Evolutionary conservation across 2,329 filamentous ascomycete species (phyloP), one percentile per base, ranked within the genome.

Genomic region (Fusarium pseudocircinatum): DNA sequence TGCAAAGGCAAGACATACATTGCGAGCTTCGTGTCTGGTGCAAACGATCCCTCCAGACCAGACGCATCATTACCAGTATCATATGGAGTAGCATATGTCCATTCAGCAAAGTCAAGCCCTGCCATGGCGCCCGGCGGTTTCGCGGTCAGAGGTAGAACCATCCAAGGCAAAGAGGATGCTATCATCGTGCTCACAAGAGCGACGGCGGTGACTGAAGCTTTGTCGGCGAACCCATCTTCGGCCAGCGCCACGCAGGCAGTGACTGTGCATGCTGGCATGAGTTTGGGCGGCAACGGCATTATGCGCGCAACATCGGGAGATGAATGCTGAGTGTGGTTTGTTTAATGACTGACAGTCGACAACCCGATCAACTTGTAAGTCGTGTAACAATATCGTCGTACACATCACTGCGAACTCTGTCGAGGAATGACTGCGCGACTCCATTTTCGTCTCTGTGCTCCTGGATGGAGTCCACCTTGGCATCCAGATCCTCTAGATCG

Each of bases 361-460:
- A 44, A 24, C 4, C 20, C 5, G 18, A 16, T 69, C 56, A 68
- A 6, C 64, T 60, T 5, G 66, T 68, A 7, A 68, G 64, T 4
- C 66, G 66, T 1, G 64, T 39, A 10, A 68, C 49, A 2, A 68
- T 68, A 30, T 68, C 66, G 2, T 69, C 66, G 20, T 68, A 68
- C 30, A 68, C 64, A 44, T 63, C 66, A 22, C 42, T 63, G 7
- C 64, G 43, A 3, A 68, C 64, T 15, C 42, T 63, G 2, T 68
- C 66, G 6, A 68, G 64, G 3, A 68, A 68, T 22, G 66, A 60
- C 22, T 53, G 42, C 0, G 66, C 66, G 3, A 68, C 57, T 2
- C 66, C 66, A n/a, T 68, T 68, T 28, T 68, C 66, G 3, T 68
- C 64, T 22, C 66, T 53, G 3, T 68, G 57, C 28, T 69, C 66